Base-by-base conservation (phyloP, 2,329 filamentous ascomycete species). In the Fusarium beomiforme region DNA sequence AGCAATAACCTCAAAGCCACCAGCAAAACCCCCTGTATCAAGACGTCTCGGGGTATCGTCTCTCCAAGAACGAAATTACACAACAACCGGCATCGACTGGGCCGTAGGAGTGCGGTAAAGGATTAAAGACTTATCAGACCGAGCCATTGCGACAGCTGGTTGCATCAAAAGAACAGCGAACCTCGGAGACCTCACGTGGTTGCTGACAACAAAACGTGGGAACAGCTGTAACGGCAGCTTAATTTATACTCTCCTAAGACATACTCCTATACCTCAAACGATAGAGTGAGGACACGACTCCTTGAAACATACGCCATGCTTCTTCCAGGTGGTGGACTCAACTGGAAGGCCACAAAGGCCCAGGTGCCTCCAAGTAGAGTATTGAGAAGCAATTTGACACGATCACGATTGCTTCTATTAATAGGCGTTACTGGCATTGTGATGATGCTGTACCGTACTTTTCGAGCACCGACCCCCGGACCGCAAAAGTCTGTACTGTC, bases 321-420 rank as follows among this genome's bases (percentile, higher is more conserved):
- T 85, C 90, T 97, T 76, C 93, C 93, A 72, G 97, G 92, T 81
- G 93, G 92, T 81, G 93, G 93, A 80, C 88, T 95, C 78, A 94
- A 90, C 81, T 98, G 95, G 95, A 98, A 97, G 86, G 92, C 93
- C 73, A 92, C 95, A 74, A 93, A 90, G 84, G 87, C 92, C 77
- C 89, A 90, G 78, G 84, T 98, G 75, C 94, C 94, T 44, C 92
- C 93, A 62, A 91, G 90, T 75, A 89, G 93, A 80, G 91, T 92
- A 57, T 79, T 94, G 79, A 85, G 90, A 82, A 84, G 88, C 46
- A 89, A 93, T 75, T 78, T 97, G 70, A 93, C 93, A 69, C 90
- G 90, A 79, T 93, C 94, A 72, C 89, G 94, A 59, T 92, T 97
- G 73, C 84, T 98, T 70, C 83, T 96, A 58, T 88, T 92, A 49